Evolutionary conservation across 1,284 basidiomycete genomes (phyloP), one percentile per base, ranked within the genome.

Genomic region (Rhodotorula sp.): DNA sequence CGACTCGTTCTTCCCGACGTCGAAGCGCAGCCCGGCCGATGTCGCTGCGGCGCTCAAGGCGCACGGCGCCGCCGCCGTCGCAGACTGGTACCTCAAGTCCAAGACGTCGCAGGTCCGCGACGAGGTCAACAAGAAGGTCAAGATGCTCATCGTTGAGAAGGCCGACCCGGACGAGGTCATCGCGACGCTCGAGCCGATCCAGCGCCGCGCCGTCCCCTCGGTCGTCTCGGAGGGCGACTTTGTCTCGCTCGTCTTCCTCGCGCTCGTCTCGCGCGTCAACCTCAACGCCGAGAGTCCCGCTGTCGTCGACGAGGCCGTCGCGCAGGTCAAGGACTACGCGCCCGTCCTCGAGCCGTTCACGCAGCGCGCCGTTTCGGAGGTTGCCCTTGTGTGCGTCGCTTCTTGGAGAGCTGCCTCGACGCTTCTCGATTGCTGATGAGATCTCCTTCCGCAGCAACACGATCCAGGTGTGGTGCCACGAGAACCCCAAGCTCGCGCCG

Each of bases 401-500:
- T 23, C 12, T 10, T 25, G 12, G 44, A 42, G 45, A 3, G 7
- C n/a, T 42, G 5, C 17, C 61, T 49, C 8, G 19, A 17, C 0
- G 12, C 25, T 27, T 21, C 16, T 10, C 53, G 25, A 25, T 13
- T 2, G 55, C 25, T 42, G 34, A 14, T n/a, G 14, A 13, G 0
- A 23, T 12, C 64, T 79, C 21, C 73, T 76, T 67, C 7, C 23
- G 49, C 67, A 77, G 75, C 82, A 97, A 97, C 82, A 87, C 90
- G 68, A 92, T 95, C 34, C 95, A 98, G 84, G 87, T 93, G 75
- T 92, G 93, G 84, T 94, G 91, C 82, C 96, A 97, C 82, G 91
- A 94, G 82, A 92, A 97, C 80, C 93, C 92, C 44, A 90, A 92
- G 67, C 87, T 96, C 79, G 93, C 94, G 83, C 96, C 95, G 82